phyloP scores from a whole-genome alignment of 306 rosid genomes.

The Alnus rubra region DNA sequence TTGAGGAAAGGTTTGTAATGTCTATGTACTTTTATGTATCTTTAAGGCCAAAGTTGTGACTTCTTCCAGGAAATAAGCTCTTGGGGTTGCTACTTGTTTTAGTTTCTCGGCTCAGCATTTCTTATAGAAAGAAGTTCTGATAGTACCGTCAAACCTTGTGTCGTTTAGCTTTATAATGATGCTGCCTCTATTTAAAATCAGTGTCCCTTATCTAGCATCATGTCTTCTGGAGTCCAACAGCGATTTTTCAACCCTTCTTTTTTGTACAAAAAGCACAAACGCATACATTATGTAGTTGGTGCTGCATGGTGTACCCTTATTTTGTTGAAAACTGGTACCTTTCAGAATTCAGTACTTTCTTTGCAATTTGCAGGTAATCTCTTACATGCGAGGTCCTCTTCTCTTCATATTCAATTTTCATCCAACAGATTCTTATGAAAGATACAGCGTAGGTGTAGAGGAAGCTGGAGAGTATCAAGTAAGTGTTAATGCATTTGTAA shows the following conservation, averaged over 20 bases:
- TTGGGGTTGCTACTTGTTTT: background rate
- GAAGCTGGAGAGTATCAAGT: conserved; percentile 98
- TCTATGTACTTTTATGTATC: background rate
- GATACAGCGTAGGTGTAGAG: conserved; percentile 75
- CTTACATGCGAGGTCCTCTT: conserved; percentile 85
- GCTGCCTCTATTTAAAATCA: background rate
- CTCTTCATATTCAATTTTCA: conserved; percentile 87
- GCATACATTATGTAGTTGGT: background rate
- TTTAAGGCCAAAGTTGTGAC: background rate
- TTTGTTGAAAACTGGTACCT: background rate
- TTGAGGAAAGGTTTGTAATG: background rate
- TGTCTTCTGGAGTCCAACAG: background rate
- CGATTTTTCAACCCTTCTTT: background rate
- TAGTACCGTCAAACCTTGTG: background rate
- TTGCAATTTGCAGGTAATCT: conserved; percentile 69
- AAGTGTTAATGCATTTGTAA: conserved; percentile 26
- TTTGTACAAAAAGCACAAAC: background rate
- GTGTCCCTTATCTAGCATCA: background rate
- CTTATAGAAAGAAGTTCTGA: background rate
- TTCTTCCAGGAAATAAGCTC: background rate
- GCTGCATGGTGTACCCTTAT: background rate
- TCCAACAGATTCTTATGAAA: conserved; percentile 71
- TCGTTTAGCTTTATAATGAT: background rate
- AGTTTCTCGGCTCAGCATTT: background rate
- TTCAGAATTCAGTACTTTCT: conserved; percentile 6